Evolutionary conservation across 2,329 filamentous ascomycete species (phyloP).

Genomic region (Botrytis paeoniae): DNA sequence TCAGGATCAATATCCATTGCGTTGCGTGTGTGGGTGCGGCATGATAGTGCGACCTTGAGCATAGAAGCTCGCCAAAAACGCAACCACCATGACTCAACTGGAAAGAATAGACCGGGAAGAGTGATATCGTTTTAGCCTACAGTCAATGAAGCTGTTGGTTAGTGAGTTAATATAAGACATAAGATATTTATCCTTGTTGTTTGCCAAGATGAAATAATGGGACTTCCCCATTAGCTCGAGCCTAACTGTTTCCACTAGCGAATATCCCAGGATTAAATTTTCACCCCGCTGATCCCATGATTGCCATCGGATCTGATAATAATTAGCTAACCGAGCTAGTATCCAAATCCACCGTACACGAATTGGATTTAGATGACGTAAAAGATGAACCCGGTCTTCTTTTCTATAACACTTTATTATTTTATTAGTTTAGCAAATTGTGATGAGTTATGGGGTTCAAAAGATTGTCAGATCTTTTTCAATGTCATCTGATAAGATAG

Average conservation of each 20-base stretch:
- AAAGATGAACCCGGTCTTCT: not conserved
- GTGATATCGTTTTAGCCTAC: not conserved
- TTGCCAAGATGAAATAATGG: not conserved
- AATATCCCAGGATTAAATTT: not conserved
- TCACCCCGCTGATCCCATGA: conserved; percentile 7
- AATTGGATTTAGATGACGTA: not conserved
- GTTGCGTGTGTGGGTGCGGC: not conserved
- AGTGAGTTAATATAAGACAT: not conserved
- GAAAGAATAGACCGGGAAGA: not conserved
- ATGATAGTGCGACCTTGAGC: conserved; percentile 6
- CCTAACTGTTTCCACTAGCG: not conserved
- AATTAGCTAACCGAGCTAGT: not conserved
- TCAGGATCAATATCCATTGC: not conserved
- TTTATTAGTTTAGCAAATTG: too few species aligned
- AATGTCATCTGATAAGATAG: conserved; percentile 14
- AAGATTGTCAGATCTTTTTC: conserved; percentile 9
- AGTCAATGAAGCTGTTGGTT: not conserved
- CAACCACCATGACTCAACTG: not conserved
- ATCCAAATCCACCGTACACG: not conserved
- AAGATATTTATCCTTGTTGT: not conserved
- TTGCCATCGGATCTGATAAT: conserved; percentile 21
- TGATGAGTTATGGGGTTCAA: not conserved
- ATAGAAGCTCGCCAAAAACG: conserved; percentile 3
- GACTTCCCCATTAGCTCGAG: not conserved
- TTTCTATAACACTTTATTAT: not conserved